phyloP scores from a whole-genome alignment of 139 green algal species.

The Astrephomene gubernaculifera region DNA sequence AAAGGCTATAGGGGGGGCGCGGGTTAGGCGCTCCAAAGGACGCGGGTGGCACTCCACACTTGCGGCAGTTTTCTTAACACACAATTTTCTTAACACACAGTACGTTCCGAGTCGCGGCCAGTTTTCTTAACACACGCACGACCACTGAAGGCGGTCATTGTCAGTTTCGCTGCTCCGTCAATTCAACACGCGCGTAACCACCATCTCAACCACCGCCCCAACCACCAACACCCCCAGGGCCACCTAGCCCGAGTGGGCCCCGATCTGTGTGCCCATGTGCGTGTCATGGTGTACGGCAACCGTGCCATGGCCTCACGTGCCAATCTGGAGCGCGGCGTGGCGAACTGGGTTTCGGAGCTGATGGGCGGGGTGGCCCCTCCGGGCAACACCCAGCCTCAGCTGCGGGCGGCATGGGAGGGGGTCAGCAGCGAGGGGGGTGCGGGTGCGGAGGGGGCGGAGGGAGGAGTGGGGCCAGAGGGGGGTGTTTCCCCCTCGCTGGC shows the following conservation, averaged over 20 bases:
- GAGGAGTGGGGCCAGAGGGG: constrained; percentile 2
- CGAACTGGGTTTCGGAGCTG: constrained; percentile 60
- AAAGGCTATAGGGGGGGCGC: too few relatives aligned
- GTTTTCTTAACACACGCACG: too few relatives aligned
- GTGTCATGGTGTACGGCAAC: constrained; percentile 85
- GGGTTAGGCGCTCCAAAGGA: too few relatives aligned
- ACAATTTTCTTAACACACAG: too few relatives aligned
- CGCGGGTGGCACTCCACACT: too few relatives aligned
- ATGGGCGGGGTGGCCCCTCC: constrained; percentile 73
- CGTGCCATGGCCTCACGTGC: constrained; percentile 76
- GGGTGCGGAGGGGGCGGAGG: background rate
- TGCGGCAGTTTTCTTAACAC: too few relatives aligned
- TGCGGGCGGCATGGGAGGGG: constrained; percentile 31
- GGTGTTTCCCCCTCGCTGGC: background rate
- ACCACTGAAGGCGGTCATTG: too few relatives aligned
- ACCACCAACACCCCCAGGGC: constrained; percentile 44
- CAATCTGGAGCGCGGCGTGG: constrained; percentile 69
- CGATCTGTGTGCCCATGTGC: constrained; percentile 68
- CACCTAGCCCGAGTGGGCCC: constrained; percentile 68
- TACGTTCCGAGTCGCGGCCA: too few relatives aligned
- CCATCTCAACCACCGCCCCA: too few relatives aligned
- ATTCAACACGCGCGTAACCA: too few relatives aligned
- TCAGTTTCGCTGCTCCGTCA: too few relatives aligned
- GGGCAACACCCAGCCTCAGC: constrained; percentile 70
- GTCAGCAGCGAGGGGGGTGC: background rate